phyloP scores from a whole-genome alignment of 495 filamentous ascomycete species.

The Neurospora sp. region DNA sequence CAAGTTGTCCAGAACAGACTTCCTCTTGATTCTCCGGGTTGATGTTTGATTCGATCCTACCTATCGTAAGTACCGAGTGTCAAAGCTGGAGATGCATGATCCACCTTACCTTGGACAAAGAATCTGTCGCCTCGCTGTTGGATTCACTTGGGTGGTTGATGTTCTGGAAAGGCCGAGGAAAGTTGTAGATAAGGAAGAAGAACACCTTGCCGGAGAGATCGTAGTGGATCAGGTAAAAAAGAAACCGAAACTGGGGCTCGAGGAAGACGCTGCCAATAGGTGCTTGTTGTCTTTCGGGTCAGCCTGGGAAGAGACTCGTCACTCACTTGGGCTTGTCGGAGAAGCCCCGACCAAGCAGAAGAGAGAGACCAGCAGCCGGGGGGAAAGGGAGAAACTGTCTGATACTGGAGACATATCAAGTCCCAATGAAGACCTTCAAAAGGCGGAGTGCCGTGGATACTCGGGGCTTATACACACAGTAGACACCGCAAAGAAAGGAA shows the following conservation, averaged over 20 bases:
- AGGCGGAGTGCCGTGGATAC: not conserved
- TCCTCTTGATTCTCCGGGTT: not conserved
- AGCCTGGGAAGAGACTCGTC: not conserved
- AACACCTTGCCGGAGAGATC: not conserved
- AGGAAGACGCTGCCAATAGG: not conserved
- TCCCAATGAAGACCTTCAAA: not conserved
- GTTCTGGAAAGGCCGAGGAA: not conserved
- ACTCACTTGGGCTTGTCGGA: not conserved
- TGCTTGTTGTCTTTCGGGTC: not conserved
- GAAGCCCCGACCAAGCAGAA: not conserved
- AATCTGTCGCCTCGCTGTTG: not conserved
- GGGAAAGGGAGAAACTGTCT: not conserved
- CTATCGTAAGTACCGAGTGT: not conserved
- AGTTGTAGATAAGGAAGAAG: not conserved
- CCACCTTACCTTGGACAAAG: not conserved
- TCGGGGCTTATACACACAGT: not conserved
- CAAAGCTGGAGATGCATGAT: not conserved
- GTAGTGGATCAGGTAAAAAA: not conserved
- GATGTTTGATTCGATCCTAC: not conserved
- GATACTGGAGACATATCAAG: not conserved
- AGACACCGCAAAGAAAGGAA: not conserved
- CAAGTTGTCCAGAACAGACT: not conserved
- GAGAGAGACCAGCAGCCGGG: not conserved
- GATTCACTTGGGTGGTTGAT: not conserved
- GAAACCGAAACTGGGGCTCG: not conserved